A percentile compares a stretch with the other conserved stretches of the same genome.
These are phyloP conservation scores for Debaryomycetaceae sp. DNA, from an alignment of 1,139 yeast genomes.

Conservation along the genomic window DNA sequence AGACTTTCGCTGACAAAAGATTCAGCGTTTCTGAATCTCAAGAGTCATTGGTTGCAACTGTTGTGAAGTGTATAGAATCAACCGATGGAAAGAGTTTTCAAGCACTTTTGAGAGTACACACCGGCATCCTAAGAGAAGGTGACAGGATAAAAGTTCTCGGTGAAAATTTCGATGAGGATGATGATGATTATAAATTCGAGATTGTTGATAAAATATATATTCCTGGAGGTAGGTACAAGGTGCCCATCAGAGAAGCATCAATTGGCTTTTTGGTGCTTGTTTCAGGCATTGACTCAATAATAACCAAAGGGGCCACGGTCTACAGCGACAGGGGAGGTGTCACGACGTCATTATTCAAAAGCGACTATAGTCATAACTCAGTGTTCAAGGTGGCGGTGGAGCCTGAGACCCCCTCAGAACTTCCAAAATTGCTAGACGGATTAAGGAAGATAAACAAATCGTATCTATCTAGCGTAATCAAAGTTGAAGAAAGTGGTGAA, in stretches of 20 bases:
- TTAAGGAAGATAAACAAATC: slow-evolving; percentile 58
- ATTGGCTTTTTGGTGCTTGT: slow-evolving; percentile 69
- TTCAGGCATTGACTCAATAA: slow-evolving; percentile 55
- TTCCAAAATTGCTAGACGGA: slow-evolving; percentile 69
- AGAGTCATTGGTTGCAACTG: slow-evolving; percentile 42
- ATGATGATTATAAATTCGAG: slow-evolving; percentile 48
- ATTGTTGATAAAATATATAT: slow-evolving; percentile 50
- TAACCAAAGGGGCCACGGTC: slow-evolving; percentile 61
- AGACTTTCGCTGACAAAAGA: neutral
- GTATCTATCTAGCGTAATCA: slow-evolving; percentile 63
- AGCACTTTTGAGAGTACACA: slow-evolving; percentile 58
- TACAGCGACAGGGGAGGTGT: slow-evolving; percentile 12
- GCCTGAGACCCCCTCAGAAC: slow-evolving; percentile 74
- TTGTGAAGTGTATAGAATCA: slow-evolving; percentile 58
- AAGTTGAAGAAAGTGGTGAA: slow-evolving; percentile 88
- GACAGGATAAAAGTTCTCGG: slow-evolving; percentile 55
- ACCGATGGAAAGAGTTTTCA: slow-evolving; percentile 44
- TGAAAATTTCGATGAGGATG: slow-evolving; percentile 48
- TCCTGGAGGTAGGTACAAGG: slow-evolving; percentile 69
- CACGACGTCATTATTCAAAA: slow-evolving; percentile 31
- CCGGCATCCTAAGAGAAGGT: slow-evolving; percentile 55
- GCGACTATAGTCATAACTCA: slow-evolving; percentile 49
- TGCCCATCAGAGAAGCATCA: slow-evolving; percentile 51
- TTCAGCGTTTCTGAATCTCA: neutral
- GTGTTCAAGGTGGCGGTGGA: slow-evolving; percentile 82